Evolutionary conservation across 1,284 basidiomycete genomes (phyloP).

Genomic region (Phellopilus nigrolimitatus): DNA sequence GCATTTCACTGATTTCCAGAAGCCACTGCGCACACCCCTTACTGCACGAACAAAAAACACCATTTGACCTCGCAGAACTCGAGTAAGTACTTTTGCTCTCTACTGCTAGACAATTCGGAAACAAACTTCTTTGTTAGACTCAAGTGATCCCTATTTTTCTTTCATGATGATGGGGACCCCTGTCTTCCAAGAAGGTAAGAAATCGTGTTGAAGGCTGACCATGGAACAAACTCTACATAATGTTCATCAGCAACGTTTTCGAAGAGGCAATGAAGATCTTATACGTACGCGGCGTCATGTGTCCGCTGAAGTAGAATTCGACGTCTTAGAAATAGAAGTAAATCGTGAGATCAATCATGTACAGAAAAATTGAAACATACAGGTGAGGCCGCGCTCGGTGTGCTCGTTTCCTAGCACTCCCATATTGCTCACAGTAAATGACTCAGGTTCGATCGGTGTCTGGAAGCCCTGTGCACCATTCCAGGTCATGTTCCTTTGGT

Average conservation of each 20-base stretch:
- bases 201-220: slow-evolving; percentile 48
- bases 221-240: slow-evolving; percentile 49
- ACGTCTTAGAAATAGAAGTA: slow-evolving; percentile 34
- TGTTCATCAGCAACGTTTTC: not conserved
- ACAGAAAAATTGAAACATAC: slow-evolving; percentile 22
- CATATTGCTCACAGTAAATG: slow-evolving; percentile 33
- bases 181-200: slow-evolving; percentile 49
- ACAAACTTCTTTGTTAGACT: too few relatives aligned
- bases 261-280: not conserved
- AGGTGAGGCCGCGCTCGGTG: slow-evolving; percentile 33
- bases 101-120: too few relatives aligned
- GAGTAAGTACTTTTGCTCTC: too few relatives aligned
- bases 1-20: too few relatives aligned
- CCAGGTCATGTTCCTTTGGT: slow-evolving; percentile 37
- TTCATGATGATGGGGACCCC: slow-evolving; percentile 39
- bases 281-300: slow-evolving; percentile 53
- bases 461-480: slow-evolving; percentile 37
- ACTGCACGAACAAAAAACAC: too few relatives aligned
- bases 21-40: too few relatives aligned
- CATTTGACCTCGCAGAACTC: too few relatives aligned
- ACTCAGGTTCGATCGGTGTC: slow-evolving; percentile 33
- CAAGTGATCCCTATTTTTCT: too few relatives aligned
- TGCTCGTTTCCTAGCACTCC: slow-evolving; percentile 35
- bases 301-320: slow-evolving; percentile 52
- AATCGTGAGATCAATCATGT: not conserved